phyloP scores from a whole-genome alignment of 2,329 filamentous ascomycete species.

The Fusarium buharicum region DNA sequence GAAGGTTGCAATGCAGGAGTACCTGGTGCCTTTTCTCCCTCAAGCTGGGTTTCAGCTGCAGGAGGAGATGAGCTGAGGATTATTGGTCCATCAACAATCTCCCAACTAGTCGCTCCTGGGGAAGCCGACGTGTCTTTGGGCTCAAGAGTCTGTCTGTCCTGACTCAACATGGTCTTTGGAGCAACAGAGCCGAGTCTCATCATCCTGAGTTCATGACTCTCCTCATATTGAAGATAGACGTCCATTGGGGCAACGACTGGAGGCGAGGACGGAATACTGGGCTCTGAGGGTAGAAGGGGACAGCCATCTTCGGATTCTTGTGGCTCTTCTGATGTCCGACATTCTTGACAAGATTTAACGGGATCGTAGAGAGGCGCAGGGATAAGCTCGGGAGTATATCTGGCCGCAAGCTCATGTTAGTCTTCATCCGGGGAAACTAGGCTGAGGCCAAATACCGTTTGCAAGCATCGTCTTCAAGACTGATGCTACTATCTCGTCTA shows the following conservation, averaged over 20 bases:
- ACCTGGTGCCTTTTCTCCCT: neutral
- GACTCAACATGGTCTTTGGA: neutral
- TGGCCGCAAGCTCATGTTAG: constrained; percentile 12
- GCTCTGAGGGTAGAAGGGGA: constrained; percentile 19
- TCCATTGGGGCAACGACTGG: constrained; percentile 23
- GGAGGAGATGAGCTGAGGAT: neutral
- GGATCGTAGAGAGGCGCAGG: neutral
- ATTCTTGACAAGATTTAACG: constrained; percentile 4
- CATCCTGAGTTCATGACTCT: constrained; percentile 25
- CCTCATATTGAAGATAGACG: constrained; percentile 26
- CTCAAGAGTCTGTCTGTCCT: neutral
- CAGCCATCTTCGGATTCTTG: neutral
- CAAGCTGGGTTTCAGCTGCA: neutral
- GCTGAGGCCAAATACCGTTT: constrained; percentile 6
- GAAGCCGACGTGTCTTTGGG: neutral
- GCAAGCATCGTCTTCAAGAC: constrained; percentile 29
- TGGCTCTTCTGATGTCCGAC: neutral
- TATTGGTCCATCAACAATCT: neutral
- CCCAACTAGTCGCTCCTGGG: constrained; percentile 14
- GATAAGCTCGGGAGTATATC: constrained; percentile 1
- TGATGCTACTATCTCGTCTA: constrained; percentile 38
- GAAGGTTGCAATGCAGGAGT: constrained; percentile 1
- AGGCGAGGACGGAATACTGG: constrained; percentile 6
- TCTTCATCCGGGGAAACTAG: neutral
- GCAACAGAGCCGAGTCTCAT: neutral